Conservation (phyloP, 1,284 basidiomycete genomes). For the Uromyces viciae-fabae region DNA sequence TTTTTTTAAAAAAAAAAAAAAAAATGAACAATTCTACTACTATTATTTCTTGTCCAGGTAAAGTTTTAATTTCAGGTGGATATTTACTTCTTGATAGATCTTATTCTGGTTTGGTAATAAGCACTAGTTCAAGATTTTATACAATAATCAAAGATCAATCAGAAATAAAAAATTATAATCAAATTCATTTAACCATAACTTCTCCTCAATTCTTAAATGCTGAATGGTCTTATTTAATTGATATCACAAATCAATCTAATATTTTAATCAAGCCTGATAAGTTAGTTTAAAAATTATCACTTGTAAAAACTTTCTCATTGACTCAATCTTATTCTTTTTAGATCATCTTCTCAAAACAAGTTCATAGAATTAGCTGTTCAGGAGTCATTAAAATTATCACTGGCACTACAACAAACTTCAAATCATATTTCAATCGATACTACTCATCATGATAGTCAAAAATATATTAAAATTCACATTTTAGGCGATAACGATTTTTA, state of each 20-base stretch:
- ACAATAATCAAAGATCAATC: slow-evolving; percentile 57
- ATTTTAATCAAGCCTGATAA: background rate
- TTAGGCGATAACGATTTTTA: slow-evolving; percentile 42
- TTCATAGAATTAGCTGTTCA: slow-evolving; percentile 32
- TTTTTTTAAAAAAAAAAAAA: too few relatives aligned
- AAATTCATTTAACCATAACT: slow-evolving; percentile 63
- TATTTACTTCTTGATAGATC: slow-evolving; percentile 84
- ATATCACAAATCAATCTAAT: background rate
- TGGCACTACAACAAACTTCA: background rate
- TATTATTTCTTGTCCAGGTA: slow-evolving; percentile 7
- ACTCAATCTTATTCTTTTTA: background rate
- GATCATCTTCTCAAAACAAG: slow-evolving; percentile 10
- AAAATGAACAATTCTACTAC: too few relatives aligned
- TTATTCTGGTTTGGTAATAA: slow-evolving; percentile 78
- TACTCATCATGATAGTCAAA: background rate
- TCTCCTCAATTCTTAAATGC: slow-evolving; percentile 86
- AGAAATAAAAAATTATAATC: background rate
- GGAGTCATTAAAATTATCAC: slow-evolving; percentile 19
- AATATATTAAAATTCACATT: slow-evolving; percentile 7
- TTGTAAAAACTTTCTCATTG: background rate
- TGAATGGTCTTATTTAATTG: slow-evolving; percentile 66
- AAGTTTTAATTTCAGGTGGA: slow-evolving; percentile 65
- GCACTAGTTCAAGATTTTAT: slow-evolving; percentile 90
- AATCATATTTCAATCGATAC: background rate
- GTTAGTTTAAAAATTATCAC: background rate